These are phyloP conservation scores for Cutaneotrichosporon sp. DNA, from an alignment of 1,284 basidiomycete genomes.

Conservation along the genomic window DNA sequence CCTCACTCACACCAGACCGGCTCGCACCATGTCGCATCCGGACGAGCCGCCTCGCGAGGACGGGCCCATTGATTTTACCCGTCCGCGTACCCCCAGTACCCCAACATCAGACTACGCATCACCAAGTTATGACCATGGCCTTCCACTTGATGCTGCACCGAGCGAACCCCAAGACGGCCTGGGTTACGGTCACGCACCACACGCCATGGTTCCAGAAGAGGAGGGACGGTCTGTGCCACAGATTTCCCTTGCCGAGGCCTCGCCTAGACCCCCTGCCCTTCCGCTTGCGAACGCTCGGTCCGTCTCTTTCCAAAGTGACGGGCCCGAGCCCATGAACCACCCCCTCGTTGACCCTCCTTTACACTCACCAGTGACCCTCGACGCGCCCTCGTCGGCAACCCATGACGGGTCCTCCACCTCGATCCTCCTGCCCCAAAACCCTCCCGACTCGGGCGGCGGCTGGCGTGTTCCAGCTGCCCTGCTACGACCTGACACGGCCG, in stretches of 20 bases:
- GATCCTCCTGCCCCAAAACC: not conserved
- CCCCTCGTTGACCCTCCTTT: not conserved
- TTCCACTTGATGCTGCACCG: not conserved
- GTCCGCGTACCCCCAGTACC: not conserved
- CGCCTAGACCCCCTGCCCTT: not conserved
- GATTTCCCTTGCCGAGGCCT: not conserved
- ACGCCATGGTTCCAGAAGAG: not conserved
- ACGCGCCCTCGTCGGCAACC: not conserved
- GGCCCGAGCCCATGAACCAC: not conserved
- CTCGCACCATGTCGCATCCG: not conserved
- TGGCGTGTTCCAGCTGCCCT: not conserved
- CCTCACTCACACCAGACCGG: not conserved
- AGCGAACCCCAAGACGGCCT: not conserved
- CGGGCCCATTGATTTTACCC: not conserved
- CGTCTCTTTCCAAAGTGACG: not conserved
- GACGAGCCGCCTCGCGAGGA: not conserved
- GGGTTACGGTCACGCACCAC: not conserved
- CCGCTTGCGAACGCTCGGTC: not conserved
- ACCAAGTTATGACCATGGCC: not conserved
- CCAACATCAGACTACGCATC: not conserved
- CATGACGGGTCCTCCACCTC: constrained; percentile 4
- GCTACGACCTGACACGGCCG: constrained; percentile 4
- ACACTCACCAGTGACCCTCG: not conserved
- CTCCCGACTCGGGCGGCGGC: not conserved
- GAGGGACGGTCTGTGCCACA: not conserved